phyloP scores from a whole-genome alignment of 352 stramenopile genomes.

The Phytophthora niederhauseri region DNA sequence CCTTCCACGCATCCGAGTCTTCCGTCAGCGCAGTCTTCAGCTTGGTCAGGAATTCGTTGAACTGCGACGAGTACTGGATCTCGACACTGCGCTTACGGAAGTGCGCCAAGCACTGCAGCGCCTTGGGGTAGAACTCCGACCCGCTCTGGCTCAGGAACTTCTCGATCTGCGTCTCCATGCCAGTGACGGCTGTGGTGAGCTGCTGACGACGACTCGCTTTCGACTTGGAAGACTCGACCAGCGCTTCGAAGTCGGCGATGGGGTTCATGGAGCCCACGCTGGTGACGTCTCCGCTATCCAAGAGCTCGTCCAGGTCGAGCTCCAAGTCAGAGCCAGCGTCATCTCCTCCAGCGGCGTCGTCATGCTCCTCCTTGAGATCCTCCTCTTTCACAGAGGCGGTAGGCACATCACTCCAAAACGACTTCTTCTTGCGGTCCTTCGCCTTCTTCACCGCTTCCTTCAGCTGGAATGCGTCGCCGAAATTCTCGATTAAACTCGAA shows the following conservation, averaged over 20 bases:
- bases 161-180: slow-evolving; percentile 75
- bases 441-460: slow-evolving; percentile 77
- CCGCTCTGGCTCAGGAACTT: slow-evolving; percentile 61
- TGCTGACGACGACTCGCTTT: slow-evolving; percentile 48
- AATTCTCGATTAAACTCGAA: slow-evolving; percentile 62
- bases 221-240: slow-evolving; percentile 54
- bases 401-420: slow-evolving; percentile 80
- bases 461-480: slow-evolving; percentile 77
- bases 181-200: slow-evolving; percentile 57
- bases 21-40: slow-evolving; percentile 57
- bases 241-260: slow-evolving; percentile 80
- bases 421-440: slow-evolving; percentile 71
- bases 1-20: slow-evolving; percentile 56
- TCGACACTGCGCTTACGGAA: slow-evolving; percentile 75
- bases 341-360: slow-evolving; percentile 26
- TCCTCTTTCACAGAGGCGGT: slow-evolving; percentile 40
- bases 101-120: slow-evolving; percentile 68
- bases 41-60: slow-evolving; percentile 72
- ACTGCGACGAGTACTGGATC: slow-evolving; percentile 75
- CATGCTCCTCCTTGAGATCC: slow-evolving; percentile 49
- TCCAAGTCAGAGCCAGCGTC: slow-evolving; percentile 56
- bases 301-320: slow-evolving; percentile 74
- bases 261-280: slow-evolving; percentile 86
- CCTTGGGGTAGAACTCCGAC: slow-evolving; percentile 66
- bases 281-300: slow-evolving; percentile 69